Base-by-base conservation (phyloP, 202 grass and related monocot genomes). In the Panicum virgatum region DNA sequence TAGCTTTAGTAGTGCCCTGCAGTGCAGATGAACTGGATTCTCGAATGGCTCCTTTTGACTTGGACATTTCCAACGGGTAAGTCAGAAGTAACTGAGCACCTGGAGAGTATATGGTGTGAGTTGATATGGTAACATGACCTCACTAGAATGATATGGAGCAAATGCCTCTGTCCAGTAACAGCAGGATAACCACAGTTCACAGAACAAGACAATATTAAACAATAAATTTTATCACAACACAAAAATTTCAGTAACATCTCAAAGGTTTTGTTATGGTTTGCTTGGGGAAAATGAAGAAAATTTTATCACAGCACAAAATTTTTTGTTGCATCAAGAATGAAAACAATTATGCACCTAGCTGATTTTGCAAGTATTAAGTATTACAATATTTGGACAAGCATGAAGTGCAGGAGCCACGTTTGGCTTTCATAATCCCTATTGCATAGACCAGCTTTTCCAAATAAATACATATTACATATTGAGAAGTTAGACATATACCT, bases 401-500 rank as follows among this genome's bases (percentile, higher is more conserved):
- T 66, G 22, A 62, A 69, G 39, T 9, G 22, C 12, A 34, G 23
- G 13, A 20, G 44, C 18, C 16, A 43, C 53, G 36, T 75, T 81
- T 62, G 23, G 23, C 53, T 16, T 70, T 36, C 23, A 67, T 40
- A 68, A 53, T 43, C 18, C 22, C 43, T 69, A 34, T 62, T 32
- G 18, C 12, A 50, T 62, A 78, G 74, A 37, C 72, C 23, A 46
- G 42, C 50, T 7, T 59, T 84, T 61, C 75, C 52, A 80, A 84
- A 59, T 20, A 75, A 44, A 75, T 69, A 26, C 34, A 72, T 72
- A 58, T 64, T 46, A 39, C 56, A 78, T 67, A 74, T 10, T n/a
- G 0, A 72, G 37, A 80, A 81, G 67, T 63, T 54, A 16, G 44
- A 45, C 64, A 80, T 32, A 61, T 75, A 92, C 90, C 90, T 84